Conservation (phyloP, 208 protist species). For the Giardia duodenalis region DNA sequence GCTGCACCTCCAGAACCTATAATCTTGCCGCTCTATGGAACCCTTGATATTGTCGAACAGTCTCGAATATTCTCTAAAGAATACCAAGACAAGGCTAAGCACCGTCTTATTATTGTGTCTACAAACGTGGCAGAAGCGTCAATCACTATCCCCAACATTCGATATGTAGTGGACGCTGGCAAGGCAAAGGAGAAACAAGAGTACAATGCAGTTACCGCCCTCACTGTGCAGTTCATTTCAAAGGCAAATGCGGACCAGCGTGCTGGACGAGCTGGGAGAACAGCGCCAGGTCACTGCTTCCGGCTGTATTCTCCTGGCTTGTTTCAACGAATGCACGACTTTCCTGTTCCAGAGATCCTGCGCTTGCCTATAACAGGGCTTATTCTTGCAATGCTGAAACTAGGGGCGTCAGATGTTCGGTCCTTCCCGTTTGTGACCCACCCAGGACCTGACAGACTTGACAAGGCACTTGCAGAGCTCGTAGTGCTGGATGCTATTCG, state of each 20-base stretch:
- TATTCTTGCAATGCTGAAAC: neutral
- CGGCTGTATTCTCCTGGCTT: slow-evolving; percentile 11
- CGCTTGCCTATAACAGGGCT: neutral
- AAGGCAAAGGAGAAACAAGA: slow-evolving; percentile 43
- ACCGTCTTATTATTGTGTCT: slow-evolving; percentile 72
- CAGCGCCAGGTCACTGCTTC: neutral
- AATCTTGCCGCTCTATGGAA: slow-evolving; percentile 20
- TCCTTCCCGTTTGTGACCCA: neutral
- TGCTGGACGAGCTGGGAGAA: slow-evolving; percentile 30
- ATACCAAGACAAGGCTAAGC: neutral
- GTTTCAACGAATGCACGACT: neutral
- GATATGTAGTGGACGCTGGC: slow-evolving; percentile 70
- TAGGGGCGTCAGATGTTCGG: neutral
- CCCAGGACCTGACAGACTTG: neutral
- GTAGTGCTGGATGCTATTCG: neutral
- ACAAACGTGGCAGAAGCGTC: slow-evolving; percentile 99
- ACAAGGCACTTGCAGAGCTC: neutral
- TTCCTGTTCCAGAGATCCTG: neutral
- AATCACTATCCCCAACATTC: slow-evolving; percentile 91
- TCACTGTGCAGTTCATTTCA: neutral
- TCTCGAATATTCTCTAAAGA: neutral
- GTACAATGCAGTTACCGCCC: neutral
- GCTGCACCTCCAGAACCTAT: neutral
- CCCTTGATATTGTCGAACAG: neutral
- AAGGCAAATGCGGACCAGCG: slow-evolving; percentile 27